These are phyloP conservation scores for Clonostachys byssicola DNA, from an alignment of 2,329 filamentous ascomycete species.

Conservation along the genomic window DNA sequence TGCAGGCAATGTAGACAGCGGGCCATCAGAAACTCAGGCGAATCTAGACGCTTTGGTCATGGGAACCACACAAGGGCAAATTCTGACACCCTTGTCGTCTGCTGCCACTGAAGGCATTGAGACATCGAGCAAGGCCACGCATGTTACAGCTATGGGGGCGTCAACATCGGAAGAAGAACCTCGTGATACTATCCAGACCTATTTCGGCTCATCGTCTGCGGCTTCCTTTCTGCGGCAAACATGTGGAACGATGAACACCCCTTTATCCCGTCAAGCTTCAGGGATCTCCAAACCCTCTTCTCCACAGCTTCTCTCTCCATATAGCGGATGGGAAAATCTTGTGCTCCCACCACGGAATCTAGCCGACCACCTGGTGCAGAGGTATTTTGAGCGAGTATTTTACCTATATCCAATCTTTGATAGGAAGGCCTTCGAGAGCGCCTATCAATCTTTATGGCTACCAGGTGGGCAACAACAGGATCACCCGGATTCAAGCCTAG, in stretches of 20 bases:
- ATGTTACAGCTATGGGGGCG: conserved; percentile 29
- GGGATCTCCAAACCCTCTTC: conserved; percentile 5
- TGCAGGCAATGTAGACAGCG: too few species aligned
- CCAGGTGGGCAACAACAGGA: conserved; percentile 5
- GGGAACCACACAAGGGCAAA: background rate
- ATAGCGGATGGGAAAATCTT: conserved; percentile 13
- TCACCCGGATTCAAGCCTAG: background rate
- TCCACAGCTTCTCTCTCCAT: background rate
- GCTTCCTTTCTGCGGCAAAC: conserved; percentile 32
- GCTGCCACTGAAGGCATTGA: background rate
- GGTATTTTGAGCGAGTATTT: conserved; percentile 30
- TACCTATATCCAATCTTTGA: conserved; percentile 39
- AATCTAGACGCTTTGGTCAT: too few species aligned
- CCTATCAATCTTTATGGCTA: conserved; percentile 31
- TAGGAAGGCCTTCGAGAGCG: conserved; percentile 28
- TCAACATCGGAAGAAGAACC: conserved; percentile 21
- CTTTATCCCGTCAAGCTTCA: conserved; percentile 6
- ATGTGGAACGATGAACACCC: conserved; percentile 16
- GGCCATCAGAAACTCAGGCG: too few species aligned
- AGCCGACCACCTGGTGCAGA: conserved; percentile 31
- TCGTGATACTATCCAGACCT: conserved; percentile 16
- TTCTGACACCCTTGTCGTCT: conserved; percentile 5
- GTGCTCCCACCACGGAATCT: conserved; percentile 30
- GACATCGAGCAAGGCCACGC: conserved; percentile 5
- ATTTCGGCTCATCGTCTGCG: conserved; percentile 30